Conservation (phyloP, 2,329 filamentous ascomycete genomes). For the Domatiomyces catenatus region DNA sequence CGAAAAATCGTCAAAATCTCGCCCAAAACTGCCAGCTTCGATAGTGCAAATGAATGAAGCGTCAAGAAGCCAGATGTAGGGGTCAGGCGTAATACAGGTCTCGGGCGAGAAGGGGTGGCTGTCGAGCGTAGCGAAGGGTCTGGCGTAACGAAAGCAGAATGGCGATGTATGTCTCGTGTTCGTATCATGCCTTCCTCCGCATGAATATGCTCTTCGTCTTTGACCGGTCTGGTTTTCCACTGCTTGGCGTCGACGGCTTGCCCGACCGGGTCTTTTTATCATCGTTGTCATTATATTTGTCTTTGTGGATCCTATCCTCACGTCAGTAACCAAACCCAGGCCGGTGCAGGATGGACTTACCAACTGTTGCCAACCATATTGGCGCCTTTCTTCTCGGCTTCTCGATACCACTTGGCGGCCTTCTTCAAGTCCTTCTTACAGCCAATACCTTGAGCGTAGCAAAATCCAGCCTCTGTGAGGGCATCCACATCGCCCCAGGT, state of each 20-base stretch:
- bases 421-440: conserved; percentile 95
- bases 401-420: conserved; percentile 76
- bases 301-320: conserved; percentile 15
- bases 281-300: conserved; percentile 14
- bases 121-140: background rate
- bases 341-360: conserved; percentile 37
- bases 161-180: too few relatives aligned
- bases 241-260: background rate
- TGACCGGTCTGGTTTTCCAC: background rate
- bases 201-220: background rate
- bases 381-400: conserved; percentile 83
- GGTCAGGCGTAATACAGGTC: background rate
- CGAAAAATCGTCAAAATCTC: background rate
- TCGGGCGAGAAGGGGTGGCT: too few relatives aligned
- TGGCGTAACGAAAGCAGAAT: too few relatives aligned
- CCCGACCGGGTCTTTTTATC: conserved; percentile 2
- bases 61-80: background rate
- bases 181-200: background rate
- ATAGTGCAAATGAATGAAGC: background rate
- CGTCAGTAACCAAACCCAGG: background rate
- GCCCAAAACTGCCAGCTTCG: background rate
- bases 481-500: conserved; percentile 93
- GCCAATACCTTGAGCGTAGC: conserved; percentile 83
- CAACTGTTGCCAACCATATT: conserved; percentile 98
- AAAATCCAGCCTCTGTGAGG: conserved; percentile 85